A percentile compares a stretch with the other conserved stretches of the same genome.
Evolutionary conservation across 2,329 filamentous ascomycete genomes (phyloP).

Genomic region (Blastomyces silverae): DNA sequence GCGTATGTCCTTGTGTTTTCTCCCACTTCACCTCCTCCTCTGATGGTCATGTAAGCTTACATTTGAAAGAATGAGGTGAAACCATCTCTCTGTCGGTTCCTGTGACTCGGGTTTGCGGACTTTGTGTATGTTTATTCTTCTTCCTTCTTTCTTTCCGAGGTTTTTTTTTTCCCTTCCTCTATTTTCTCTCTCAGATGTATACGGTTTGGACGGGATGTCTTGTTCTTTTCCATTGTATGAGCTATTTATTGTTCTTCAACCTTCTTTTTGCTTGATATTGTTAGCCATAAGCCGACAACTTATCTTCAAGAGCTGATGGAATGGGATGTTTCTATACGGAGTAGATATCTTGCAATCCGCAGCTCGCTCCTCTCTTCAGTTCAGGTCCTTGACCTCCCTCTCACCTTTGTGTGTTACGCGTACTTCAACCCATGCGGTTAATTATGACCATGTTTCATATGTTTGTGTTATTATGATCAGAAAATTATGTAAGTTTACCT

Average conservation of each 20-base stretch:
- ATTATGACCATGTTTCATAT: too few relatives aligned
- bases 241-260: not conserved
- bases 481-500: not conserved
- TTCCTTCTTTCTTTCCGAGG: too few relatives aligned
- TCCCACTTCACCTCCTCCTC: not conserved
- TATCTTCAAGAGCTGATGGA: not conserved
- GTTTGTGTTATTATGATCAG: not conserved
- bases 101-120: too few relatives aligned
- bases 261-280: constrained; percentile 8
- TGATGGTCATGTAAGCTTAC: not conserved
- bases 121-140: too few relatives aligned
- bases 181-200: not conserved
- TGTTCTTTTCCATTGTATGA: not conserved
- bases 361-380: too few relatives aligned
- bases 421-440: too few relatives aligned
- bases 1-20: not conserved
- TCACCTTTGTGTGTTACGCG: not conserved
- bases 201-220: not conserved
- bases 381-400: not conserved
- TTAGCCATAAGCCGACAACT: not conserved
- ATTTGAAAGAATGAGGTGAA: not conserved
- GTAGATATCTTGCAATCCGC: not conserved
- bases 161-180: too few relatives aligned
- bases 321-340: not conserved
- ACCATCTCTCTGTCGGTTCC: too few relatives aligned